Base-by-base conservation (phyloP, 257 asterid species). In the Paulownia fortunei region DNA sequence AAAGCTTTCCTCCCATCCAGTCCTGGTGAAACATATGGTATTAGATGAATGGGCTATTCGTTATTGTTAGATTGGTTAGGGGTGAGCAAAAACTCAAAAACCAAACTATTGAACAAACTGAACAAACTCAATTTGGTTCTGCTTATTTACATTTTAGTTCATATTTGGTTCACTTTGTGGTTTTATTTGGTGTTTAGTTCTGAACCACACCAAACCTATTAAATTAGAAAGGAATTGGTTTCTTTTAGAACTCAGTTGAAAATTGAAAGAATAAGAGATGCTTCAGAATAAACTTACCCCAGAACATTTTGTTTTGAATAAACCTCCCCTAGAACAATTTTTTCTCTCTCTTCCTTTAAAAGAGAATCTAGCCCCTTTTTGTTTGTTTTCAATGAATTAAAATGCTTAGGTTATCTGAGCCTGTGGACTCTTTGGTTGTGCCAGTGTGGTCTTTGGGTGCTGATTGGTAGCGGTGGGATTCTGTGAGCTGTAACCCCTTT, bases 41-140 rank as follows among this genome's bases (percentile, higher is more conserved):
- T 70, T 54, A 69, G 72, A 74, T 49, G 51, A 41, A 62, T 51
- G 24, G 41, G 11, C 41, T 42, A 36, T 19, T 39, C 70, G 39
- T 19, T 69, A 51, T 42, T 32, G 37, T 15, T 61, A 49, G 37
- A 60, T 65, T 47, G 27, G 42, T 69, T 71, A 56, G 5, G 69
- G 37, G 59, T 39, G 52, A 55, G 49, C 68, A 37, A 55, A n/a
- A 34, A 42, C 7, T 34, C 46, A 12, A 30, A 39, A 30, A 55
- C 4, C 30, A 27, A 27, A 64, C 23, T 58, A 26, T 73, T 24
- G 78, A 44, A 37, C 59, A 58, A 42, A 42, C 26, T 59, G 52
- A 39, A 52, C 49, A 5, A 30, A 47, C 16, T 21, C 52, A n/a
- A 19, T 11, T 11, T 23, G 18, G 4, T 44, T 42, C 9, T 21